Evolutionary conservation across 305 asterid genomes (phyloP).

Genomic region (Solanum chacoense): DNA sequence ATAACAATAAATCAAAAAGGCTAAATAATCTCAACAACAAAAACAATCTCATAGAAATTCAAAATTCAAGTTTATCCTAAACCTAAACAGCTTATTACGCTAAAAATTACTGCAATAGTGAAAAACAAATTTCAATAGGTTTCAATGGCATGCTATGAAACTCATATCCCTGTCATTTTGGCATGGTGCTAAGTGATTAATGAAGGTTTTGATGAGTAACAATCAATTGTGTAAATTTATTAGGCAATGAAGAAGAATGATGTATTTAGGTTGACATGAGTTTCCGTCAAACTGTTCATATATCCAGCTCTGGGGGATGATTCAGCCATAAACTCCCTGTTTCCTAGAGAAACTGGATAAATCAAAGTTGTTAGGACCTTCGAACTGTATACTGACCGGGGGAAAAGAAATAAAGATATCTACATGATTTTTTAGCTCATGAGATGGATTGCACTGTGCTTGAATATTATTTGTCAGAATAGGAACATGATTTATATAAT

Average conservation of each 20-base stretch:
- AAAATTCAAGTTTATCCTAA: not conserved
- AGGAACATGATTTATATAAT: not conserved
- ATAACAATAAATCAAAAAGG: not conserved
- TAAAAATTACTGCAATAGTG: not conserved
- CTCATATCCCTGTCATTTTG: not conserved
- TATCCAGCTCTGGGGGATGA: not conserved
- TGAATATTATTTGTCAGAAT: not conserved
- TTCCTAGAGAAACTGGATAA: not conserved
- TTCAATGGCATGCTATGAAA: not conserved
- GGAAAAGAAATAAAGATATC: not conserved
- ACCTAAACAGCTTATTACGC: not conserved
- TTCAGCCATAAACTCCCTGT: not conserved
- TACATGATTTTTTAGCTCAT: not conserved
- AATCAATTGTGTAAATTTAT: not conserved
- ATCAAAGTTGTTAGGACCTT: not conserved
- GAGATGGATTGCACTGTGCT: not conserved
- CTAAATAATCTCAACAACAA: not conserved
- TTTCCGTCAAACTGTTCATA: not conserved
- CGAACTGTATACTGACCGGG: not conserved
- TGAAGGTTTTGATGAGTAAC: not conserved
- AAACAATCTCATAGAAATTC: not conserved
- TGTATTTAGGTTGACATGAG: not conserved
- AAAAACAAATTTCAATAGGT: not conserved
- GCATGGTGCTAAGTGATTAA: not conserved
- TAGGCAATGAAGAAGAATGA: not conserved